Evolutionary conservation across 305 asterid species (phyloP).

Genomic region (Lippia alba): DNA sequence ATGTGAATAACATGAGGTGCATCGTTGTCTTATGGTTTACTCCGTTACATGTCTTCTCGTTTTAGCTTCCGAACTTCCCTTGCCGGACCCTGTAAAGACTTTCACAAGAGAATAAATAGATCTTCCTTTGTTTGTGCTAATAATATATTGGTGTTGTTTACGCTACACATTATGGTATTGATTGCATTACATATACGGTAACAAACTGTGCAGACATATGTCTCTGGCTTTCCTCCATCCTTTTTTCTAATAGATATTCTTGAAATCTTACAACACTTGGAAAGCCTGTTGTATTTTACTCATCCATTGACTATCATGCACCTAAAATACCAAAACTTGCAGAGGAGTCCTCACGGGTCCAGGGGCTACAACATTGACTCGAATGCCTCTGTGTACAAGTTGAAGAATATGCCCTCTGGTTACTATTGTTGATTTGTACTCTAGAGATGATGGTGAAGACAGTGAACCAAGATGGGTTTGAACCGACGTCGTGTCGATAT

Average conservation of each 20-base stretch:
- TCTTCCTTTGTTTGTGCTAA: background rate
- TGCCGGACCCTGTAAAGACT: background rate
- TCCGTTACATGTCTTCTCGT: background rate
- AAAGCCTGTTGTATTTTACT: background rate
- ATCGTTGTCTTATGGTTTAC: background rate
- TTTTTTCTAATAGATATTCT: background rate
- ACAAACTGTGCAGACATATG: no score
- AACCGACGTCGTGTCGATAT: constrained; percentile 41
- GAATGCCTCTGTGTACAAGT: constrained; percentile 15
- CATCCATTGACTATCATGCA: no score
- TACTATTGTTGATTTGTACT: constrained; percentile 39
- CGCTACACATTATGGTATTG: background rate
- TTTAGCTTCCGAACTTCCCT: background rate
- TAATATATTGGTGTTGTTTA: background rate
- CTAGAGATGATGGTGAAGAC: constrained; percentile 22
- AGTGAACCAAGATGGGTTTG: constrained; percentile 34
- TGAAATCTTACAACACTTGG: background rate
- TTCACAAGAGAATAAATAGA: background rate
- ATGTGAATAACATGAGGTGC: background rate
- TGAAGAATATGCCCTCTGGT: constrained; percentile 41
- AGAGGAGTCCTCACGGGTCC: constrained; percentile 41
- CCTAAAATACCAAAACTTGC: constrained; percentile 11
- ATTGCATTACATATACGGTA: background rate
- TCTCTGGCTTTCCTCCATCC: no score
- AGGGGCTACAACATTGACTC: constrained; percentile 38